phyloP scores from a whole-genome alignment of 768 basidiomycete species.

The Suillus hirtellus region DNA sequence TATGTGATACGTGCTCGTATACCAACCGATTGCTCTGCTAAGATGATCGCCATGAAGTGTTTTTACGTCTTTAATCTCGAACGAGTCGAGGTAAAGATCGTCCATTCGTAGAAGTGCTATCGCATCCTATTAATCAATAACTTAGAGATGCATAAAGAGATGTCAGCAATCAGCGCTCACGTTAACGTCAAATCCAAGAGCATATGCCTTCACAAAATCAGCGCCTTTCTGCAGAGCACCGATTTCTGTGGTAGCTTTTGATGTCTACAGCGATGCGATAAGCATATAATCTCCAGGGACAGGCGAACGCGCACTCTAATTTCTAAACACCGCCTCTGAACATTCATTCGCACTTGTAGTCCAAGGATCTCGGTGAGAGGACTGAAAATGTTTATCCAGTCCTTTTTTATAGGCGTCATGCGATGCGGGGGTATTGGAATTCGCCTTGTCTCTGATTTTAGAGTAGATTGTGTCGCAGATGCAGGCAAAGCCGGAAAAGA shows the following conservation, averaged over 20 bases:
- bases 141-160: constrained; percentile 4
- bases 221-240: constrained; percentile 96
- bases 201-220: constrained; percentile 94
- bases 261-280: constrained; percentile 58
- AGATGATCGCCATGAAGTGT: constrained; percentile 97
- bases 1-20: not conserved
- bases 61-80: constrained; percentile 99
- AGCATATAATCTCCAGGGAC: not conserved
- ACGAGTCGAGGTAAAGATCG: constrained; percentile 96
- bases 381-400: constrained; percentile 94
- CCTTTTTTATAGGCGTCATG: constrained; percentile 95
- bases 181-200: constrained; percentile 93
- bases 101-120: constrained; percentile 94
- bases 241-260: constrained; percentile 90
- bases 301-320: constrained; percentile 67
- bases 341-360: constrained; percentile 97
- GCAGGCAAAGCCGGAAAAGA: constrained; percentile 71
- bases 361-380: constrained; percentile 94
- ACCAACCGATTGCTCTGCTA: constrained; percentile 90
- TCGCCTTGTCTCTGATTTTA: constrained; percentile 84
- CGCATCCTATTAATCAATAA: constrained; percentile 63
- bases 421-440: constrained; percentile 94
- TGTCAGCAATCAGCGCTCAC: constrained; percentile 43
- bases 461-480: constrained; percentile 50
- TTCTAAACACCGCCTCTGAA: constrained; percentile 85